Evolutionary conservation across 1,284 basidiomycete genomes (phyloP).

Genomic region (Tranzscheliella williamsii): DNA sequence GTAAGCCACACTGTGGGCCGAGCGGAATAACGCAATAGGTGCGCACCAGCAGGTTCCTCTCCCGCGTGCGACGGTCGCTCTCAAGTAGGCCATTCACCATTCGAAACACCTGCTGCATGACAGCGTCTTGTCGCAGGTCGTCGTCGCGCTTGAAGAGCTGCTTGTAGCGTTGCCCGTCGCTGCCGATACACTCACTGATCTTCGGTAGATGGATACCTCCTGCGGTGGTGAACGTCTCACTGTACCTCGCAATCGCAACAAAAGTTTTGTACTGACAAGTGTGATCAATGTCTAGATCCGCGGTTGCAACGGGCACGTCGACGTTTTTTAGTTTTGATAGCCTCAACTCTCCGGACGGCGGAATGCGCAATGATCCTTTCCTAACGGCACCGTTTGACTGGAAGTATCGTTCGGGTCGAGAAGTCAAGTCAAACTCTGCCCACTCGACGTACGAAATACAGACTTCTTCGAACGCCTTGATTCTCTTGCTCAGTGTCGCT

Average conservation of each 20-base stretch:
- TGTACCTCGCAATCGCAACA: constrained; percentile 69
- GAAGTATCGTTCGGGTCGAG: constrained; percentile 26
- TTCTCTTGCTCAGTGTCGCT: constrained; percentile 61
- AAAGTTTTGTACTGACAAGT: constrained; percentile 66
- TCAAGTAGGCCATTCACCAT: constrained; percentile 80
- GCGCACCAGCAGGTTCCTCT: constrained; percentile 74
- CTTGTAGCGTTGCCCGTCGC: constrained; percentile 72
- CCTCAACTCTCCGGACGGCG: constrained; percentile 21
- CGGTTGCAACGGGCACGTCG: constrained; percentile 74
- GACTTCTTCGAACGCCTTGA: constrained; percentile 70
- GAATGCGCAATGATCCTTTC: constrained; percentile 30
- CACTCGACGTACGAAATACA: constrained; percentile 78
- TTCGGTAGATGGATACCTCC: constrained; percentile 86
- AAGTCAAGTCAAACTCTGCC: constrained; percentile 70
- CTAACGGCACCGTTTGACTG: constrained; percentile 23
- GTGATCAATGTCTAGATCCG: constrained; percentile 72
- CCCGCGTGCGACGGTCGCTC: constrained; percentile 74
- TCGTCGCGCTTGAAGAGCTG: constrained; percentile 93
- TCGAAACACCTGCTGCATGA: constrained; percentile 97
- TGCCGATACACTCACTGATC: constrained; percentile 73
- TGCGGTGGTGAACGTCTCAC: constrained; percentile 67
- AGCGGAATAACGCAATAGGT: constrained; percentile 89
- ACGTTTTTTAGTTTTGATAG: constrained; percentile 26
- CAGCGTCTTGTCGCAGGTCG: constrained; percentile 92
- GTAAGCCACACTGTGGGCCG: constrained; percentile 76